Conservation (phyloP, 345 rosid species). For the Ricinus communis region DNA sequence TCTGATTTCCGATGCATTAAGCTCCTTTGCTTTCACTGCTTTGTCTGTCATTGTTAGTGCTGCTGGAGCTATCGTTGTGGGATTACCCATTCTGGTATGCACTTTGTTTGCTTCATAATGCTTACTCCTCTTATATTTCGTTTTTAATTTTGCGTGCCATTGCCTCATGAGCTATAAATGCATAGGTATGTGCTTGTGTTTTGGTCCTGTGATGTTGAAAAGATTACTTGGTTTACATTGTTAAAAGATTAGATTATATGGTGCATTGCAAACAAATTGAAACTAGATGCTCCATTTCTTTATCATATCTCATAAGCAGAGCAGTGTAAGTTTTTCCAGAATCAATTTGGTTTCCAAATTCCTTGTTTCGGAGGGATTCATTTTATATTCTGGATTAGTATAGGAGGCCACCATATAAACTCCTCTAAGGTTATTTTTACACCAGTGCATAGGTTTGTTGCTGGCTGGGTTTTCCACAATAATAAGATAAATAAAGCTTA, state of each 20-base stretch:
- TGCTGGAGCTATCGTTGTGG: conserved; percentile 91
- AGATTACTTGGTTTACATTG: neutral
- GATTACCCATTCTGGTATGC: conserved; percentile 85
- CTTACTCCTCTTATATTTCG: neutral
- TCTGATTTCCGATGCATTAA: conserved; percentile 77
- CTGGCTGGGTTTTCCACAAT: no score
- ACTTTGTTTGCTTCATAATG: conserved; percentile 7
- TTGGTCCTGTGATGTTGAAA: neutral
- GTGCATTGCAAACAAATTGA: neutral
- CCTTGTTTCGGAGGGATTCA: no score
- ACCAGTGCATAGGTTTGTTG: no score
- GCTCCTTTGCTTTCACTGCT: conserved; percentile 69
- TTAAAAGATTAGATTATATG: neutral
- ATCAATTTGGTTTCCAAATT: no score
- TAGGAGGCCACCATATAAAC: neutral
- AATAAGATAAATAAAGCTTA: no score
- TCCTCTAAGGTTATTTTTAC: neutral
- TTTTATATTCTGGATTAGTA: no score
- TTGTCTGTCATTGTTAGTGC: conserved; percentile 84
- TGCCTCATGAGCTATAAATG: neutral
- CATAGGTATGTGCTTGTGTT: neutral
- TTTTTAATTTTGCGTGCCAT: neutral
- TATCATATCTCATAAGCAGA: neutral
- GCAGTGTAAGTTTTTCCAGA: no score
- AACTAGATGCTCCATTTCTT: neutral